phyloP scores from a whole-genome alignment of 192 early-diverging fungal species.

The Rhizophagus clarus region DNA sequence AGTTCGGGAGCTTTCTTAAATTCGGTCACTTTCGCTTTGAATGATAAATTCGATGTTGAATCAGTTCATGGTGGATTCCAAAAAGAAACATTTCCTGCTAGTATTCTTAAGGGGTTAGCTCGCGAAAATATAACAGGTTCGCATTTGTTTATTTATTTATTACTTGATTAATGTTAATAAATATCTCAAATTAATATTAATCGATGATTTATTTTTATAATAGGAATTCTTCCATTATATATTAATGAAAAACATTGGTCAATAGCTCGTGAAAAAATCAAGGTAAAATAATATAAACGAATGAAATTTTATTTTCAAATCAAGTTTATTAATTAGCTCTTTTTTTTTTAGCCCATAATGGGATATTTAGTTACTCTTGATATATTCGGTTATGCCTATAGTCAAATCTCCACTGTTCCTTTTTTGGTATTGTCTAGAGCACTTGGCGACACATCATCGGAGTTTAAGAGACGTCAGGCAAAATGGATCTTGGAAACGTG shows the following conservation, averaged over 20 bases:
- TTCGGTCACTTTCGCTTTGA: conserved; percentile 39
- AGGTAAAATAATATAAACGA: conserved; percentile 31
- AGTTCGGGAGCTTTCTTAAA: conserved; percentile 46
- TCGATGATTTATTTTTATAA: background rate
- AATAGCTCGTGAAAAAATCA: conserved; percentile 44
- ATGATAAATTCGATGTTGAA: conserved; percentile 31
- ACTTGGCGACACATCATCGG: conserved; percentile 36
- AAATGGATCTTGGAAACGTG: conserved; percentile 46
- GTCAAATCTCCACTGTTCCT: conserved; percentile 44
- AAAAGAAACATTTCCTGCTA: conserved; percentile 29
- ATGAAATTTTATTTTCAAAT: background rate
- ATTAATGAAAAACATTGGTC: conserved; percentile 49
- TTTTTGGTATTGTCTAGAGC: conserved; percentile 43
- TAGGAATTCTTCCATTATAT: conserved; percentile 41
- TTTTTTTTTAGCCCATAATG: conserved; percentile 38
- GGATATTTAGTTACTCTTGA: conserved; percentile 49
- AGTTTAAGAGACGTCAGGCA: conserved; percentile 43
- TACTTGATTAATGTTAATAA: background rate
- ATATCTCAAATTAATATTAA: background rate
- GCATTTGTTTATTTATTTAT: background rate
- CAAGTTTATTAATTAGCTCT: background rate
- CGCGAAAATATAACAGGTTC: conserved; percentile 46
- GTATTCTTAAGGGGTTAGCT: conserved; percentile 42
- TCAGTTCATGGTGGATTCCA: conserved; percentile 48
- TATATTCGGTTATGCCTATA: conserved; percentile 47